Evolutionary conservation across 2,329 filamentous ascomycete species (phyloP), one percentile per base, ranked within the genome.

Genomic region (Myrmaecium sp.): DNA sequence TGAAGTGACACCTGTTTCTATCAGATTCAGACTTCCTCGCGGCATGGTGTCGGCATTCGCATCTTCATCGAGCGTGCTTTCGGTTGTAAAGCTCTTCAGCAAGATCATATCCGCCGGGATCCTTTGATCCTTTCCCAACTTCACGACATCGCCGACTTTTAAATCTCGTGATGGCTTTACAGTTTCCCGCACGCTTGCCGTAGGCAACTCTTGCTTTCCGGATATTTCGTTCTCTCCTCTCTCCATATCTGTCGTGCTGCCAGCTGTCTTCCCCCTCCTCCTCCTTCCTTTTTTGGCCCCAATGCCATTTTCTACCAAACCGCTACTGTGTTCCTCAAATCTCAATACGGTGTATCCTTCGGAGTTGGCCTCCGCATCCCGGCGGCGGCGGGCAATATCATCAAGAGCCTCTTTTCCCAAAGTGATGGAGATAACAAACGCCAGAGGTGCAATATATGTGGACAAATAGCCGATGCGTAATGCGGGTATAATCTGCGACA

Each of bases 401-500:
- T 98, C 89, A 42, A 79, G 74, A 0, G 89, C 91, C 53, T 98
- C 91, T 50, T 98, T 98, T 11, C 83, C 84, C 43, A 98, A 66
- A 0, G 89, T 94, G 36, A 98, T 89, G 21, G 73, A 62, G 21
- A 98, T 66, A 33, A 98, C 91, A 52, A 94, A 94, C 1, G 75
- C 82, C 35, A 98, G 55, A 1, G 89, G 89, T 12, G 80, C 84
- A 48, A 95, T 73, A 43, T 98, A 98, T 2, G 89, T 95, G 16
- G 80, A 80, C 33, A 98, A 66, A 50, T 94, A 95, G 30, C 89
- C 89, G 37, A 98, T 94, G 29, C 83, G 72, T 29, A 98, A 57
- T 13, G 79, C 69, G 4, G 83, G 84, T 43, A 98, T 84, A 22
- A 82, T 74, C 54, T 98, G 89, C 19, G 86, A 95, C 26, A 95